Evolutionary conservation across 768 basidiomycete species (phyloP).

Genomic region (Agaricus sinodeliciosus): DNA sequence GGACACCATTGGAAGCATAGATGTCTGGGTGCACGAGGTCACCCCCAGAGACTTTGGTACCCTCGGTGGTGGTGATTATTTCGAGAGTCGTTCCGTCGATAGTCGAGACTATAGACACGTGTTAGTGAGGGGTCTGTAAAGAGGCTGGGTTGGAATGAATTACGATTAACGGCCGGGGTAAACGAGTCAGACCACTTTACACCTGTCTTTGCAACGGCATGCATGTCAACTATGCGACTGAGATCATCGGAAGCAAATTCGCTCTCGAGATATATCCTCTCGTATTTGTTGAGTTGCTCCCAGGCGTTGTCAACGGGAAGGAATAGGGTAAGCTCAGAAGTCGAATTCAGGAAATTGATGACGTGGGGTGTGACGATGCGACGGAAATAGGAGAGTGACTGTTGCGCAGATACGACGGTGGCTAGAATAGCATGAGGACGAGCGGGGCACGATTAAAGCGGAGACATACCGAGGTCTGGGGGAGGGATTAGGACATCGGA

Average conservation of each 20-base stretch:
- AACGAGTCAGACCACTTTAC: conserved; percentile 71
- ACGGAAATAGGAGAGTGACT: conserved; percentile 66
- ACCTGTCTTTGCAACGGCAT: conserved; percentile 49
- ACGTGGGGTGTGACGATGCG: conserved; percentile 63
- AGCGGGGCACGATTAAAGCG: neutral
- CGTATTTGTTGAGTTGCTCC: conserved; percentile 66
- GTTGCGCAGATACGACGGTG: conserved; percentile 48
- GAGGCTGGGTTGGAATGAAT: conserved; percentile 19
- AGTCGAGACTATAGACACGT: conserved; percentile 50
- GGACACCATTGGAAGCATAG: conserved; percentile 90
- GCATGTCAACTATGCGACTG: conserved; percentile 70
- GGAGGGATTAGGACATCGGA: conserved; percentile 72
- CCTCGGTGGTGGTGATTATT: conserved; percentile 46
- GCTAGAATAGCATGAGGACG: conserved; percentile 32
- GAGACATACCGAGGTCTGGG: conserved; percentile 56
- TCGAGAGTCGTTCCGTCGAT: conserved; percentile 62
- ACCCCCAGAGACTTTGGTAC: conserved; percentile 50
- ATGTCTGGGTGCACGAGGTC: conserved; percentile 72
- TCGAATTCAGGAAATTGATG: conserved; percentile 48
- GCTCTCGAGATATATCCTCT: conserved; percentile 85
- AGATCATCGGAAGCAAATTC: conserved; percentile 81
- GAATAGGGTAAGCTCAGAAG: conserved; percentile 79
- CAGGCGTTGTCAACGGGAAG: conserved; percentile 85
- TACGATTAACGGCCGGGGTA: conserved; percentile 43
- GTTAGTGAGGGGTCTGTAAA: conserved; percentile 11